phyloP scores from a whole-genome alignment of 139 green algal genomes.

The Chlorella sp. region DNA sequence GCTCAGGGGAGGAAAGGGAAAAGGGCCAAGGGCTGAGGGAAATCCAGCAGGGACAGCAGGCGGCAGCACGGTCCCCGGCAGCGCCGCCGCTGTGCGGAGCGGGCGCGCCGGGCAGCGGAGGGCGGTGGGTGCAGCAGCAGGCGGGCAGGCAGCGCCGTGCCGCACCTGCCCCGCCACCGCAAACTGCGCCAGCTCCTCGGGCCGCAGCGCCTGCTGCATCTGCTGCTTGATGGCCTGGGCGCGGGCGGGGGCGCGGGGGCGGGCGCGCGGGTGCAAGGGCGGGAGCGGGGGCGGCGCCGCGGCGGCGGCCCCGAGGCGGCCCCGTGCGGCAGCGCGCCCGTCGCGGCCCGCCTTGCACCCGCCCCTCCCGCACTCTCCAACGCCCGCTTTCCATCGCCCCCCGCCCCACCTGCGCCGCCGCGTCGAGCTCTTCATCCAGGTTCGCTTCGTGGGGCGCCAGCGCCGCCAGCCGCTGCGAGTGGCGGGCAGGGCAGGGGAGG shows the following conservation, averaged over 20 bases:
- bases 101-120: background rate
- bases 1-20: no score
- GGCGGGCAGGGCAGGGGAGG: no score
- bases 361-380: background rate
- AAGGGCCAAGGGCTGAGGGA: no score
- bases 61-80: slow-evolving; percentile 6
- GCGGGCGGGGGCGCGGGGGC: background rate
- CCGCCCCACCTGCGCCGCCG: slow-evolving; percentile 61
- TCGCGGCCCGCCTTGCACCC: background rate
- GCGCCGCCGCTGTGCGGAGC: background rate
- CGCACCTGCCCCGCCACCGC: slow-evolving; percentile 48
- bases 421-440: slow-evolving; percentile 86
- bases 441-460: slow-evolving; percentile 57
- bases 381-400: background rate
- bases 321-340: background rate
- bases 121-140: background rate
- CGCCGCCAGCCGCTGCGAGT: no score
- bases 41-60: no score
- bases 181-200: slow-evolving; percentile 74
- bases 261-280: background rate
- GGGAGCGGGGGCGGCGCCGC: background rate
- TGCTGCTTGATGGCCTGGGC: slow-evolving; percentile 40
- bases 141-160: background rate
- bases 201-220: slow-evolving; percentile 56
- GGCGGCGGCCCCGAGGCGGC: no score